Base-by-base conservation (phyloP, 2,329 filamentous ascomycete genomes). In the Didymella exigua region DNA sequence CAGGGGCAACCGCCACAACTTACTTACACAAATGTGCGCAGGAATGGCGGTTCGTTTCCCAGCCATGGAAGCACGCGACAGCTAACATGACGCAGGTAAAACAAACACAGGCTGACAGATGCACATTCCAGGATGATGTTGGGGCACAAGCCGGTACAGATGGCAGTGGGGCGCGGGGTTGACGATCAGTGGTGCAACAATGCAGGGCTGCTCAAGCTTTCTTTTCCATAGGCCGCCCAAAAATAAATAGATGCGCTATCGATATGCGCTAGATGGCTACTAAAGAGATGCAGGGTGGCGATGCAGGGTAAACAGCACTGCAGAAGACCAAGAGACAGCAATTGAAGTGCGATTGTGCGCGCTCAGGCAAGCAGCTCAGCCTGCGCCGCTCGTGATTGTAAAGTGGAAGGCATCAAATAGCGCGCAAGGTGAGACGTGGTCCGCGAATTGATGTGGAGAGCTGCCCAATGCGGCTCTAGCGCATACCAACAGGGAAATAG, bases 161-260 rank as follows among this genome's bases (percentile, higher is more conserved):
- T 33, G 38, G 44, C 48, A n/a, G 48, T 52, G 48, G 53, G 47
- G 29, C 34, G 51, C 38, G 51, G 54, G 48, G 49, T 48, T 40
- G 31, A 38, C n/a, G n/a, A n/a, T n/a, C n/a, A n/a, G n/a, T n/a
- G n/a, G n/a, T n/a, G n/a, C n/a, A n/a, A 33, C 37, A 42, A 41
- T 49, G 48, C 48, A 53, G 40, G 43, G 44, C 50, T 33, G 7
- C 18, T 23, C 29, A 26, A 10, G 38, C 24, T 27, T 16, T 38
- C 14, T 24, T 38, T 21, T 43, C 30, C 24, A 48, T 31, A 31
- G 51, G 16, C 14, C 14, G 31, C 24, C 19, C 23, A 54, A 49
- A 49, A 54, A 54, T 54, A 54, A 34, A 24, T 30, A 9, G 19
- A 27, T 33, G 18, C 38, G 24, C 44, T 33, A 40, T 34, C 4